Base-by-base conservation (phyloP, 495 filamentous ascomycete genomes). In the Paragyromitra xinjiangensis region DNA sequence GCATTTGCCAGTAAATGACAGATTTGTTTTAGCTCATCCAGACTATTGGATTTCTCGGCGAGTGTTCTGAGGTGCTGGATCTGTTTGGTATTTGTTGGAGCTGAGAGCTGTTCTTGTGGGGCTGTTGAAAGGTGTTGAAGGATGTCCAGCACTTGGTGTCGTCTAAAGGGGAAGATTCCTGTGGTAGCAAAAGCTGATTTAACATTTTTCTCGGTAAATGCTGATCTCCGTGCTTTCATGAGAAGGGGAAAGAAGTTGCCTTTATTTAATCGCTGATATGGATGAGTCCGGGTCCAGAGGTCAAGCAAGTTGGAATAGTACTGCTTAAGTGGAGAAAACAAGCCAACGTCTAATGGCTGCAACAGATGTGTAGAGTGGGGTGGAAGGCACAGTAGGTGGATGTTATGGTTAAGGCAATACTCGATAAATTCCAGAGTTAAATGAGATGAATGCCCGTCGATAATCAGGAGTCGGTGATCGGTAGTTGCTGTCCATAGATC, bases 291-390 rank as follows among this genome's bases (percentile, higher is more conserved):
- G 12, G 56, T 39, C 66, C 67, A 76, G 0, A 11, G 3, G 22
- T 79, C 59, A 42, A 79, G 9, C 1, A 55, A 19, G 44, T 75
- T 64, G 0, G 40, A 22, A 37, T 69, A 78, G 26, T 78, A 75
- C 19, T 24, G 3, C 63, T 51, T 62, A 0, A 78, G 58, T 0
- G 50, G 68, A 37, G 45, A 58, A n/a, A 72, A 66, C 0, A 73
- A 22, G 0, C 61, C 61, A 3, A 53, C 39, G 51, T 72, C 58
- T 75, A 34, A n/a, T 4, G 48, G 48, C 16, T 51, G 48, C 4
- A 51, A n/a, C 2, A 51, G 48, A 6, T 51, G 48, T 1, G 44
- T 75, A 8, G 71, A 42, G 16, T 75, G 62, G 4, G 55, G 16
- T 7, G 45, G 55, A 45, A 78, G 65, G 39, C 71, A 75, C 0